Evolutionary conservation across 495 filamentous ascomycete genomes (phyloP).

Genomic region (Penicillium tannophilum): DNA sequence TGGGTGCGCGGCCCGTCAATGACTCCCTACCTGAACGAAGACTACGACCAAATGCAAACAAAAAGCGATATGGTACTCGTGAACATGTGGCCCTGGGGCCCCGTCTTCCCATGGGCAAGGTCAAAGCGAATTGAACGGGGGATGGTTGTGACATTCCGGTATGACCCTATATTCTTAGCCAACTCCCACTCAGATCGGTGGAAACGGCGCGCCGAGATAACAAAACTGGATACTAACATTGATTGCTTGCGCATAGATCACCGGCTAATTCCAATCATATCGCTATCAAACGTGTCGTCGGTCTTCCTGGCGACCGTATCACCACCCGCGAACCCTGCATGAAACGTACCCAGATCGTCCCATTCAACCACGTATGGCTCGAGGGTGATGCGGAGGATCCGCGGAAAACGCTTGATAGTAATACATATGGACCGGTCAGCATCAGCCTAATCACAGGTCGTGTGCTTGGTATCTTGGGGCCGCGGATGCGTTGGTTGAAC

Average conservation of each 20-base stretch:
- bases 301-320: conserved; percentile 68
- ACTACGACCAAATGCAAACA: conserved; percentile 57
- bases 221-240: not conserved
- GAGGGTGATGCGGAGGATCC: conserved; percentile 68
- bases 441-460: conserved; percentile 62
- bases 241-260: conserved; percentile 47
- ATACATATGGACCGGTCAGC: conserved; percentile 71
- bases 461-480: conserved; percentile 64
- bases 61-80: conserved; percentile 54
- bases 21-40: conserved; percentile 74
- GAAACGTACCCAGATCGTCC: conserved; percentile 57
- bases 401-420: conserved; percentile 65
- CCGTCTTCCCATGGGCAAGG: conserved; percentile 43
- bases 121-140: conserved; percentile 48
- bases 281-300: conserved; percentile 70
- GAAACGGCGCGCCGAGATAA: not conserved
- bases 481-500: conserved; percentile 51
- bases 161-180: conserved; percentile 11
- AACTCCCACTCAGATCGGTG: not conserved
- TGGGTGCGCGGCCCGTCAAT: conserved; percentile 70
- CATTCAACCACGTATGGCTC: conserved; percentile 75
- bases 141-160: conserved; percentile 59
- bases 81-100: conserved; percentile 46
- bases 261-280: conserved; percentile 61
- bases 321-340: conserved; percentile 63